Evolutionary conservation across 805 yeast species (phyloP).

Genomic region (Teunomyces atbi): DNA sequence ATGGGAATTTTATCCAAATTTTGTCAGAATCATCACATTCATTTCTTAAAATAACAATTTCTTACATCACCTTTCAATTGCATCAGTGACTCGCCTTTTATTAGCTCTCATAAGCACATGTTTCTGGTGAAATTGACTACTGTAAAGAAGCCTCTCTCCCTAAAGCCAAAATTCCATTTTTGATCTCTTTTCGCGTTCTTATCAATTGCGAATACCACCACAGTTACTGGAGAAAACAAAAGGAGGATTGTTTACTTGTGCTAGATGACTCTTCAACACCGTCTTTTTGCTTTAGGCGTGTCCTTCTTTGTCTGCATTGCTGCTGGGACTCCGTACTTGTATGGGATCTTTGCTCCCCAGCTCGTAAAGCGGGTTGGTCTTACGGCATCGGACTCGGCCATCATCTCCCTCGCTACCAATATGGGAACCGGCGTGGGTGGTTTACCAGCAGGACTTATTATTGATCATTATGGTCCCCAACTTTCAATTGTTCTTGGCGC

Average conservation of each 20-base stretch:
- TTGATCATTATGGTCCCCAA: constrained; percentile 60
- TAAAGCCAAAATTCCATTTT: too few relatives aligned
- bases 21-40: too few relatives aligned
- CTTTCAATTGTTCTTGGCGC: constrained; percentile 56
- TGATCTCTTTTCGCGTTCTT: not conserved
- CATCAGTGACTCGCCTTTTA: too few relatives aligned
- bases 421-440: constrained; percentile 72
- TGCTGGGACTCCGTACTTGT: constrained; percentile 73
- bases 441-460: constrained; percentile 64
- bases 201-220: not conserved
- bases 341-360: constrained; percentile 77
- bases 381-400: constrained; percentile 60
- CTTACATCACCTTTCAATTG: too few relatives aligned
- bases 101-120: too few relatives aligned
- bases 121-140: too few relatives aligned
- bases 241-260: not conserved
- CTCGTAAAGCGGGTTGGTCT: constrained; percentile 55
- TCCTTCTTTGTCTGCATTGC: constrained; percentile 56
- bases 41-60: too few relatives aligned
- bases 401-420: constrained; percentile 58
- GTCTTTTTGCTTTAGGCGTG: constrained; percentile 26
- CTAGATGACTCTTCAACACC: constrained; percentile 5
- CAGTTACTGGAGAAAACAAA: not conserved
- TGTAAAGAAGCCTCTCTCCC: too few relatives aligned
- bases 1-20: too few relatives aligned